These are phyloP conservation scores for Mycena alexandri DNA, from an alignment of 768 basidiomycete genomes.

Conservation along the genomic window DNA sequence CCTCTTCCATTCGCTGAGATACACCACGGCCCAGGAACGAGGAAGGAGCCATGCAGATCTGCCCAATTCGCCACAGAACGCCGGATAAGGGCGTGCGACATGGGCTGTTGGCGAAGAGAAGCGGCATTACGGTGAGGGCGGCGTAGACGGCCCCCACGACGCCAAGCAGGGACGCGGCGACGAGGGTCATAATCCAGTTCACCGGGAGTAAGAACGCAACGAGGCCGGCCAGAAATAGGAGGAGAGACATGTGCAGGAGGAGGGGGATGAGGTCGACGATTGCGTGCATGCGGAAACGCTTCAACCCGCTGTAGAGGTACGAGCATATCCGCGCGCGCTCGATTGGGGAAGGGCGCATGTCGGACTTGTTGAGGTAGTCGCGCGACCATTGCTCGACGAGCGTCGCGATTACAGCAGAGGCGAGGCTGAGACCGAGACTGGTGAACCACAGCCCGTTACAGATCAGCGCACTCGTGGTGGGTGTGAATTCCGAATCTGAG, in stretches of 20 bases:
- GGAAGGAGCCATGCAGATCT: neutral
- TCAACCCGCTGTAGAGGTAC: conserved; percentile 23
- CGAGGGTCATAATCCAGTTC: conserved; percentile 4
- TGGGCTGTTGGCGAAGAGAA: conserved; percentile 15
- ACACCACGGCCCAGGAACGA: neutral
- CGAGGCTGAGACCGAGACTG: conserved; percentile 22
- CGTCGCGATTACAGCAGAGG: conserved; percentile 16
- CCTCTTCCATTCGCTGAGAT: conserved; percentile 11
- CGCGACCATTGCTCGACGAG: conserved; percentile 28
- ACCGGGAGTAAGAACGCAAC: conserved; percentile 19
- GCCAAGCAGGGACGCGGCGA: conserved; percentile 1
- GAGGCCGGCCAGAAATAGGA: conserved; percentile 14
- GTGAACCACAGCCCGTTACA: conserved; percentile 27
- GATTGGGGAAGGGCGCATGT: conserved; percentile 18
- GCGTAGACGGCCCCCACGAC: conserved; percentile 18
- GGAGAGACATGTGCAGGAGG: conserved; percentile 23
- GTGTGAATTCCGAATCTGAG: neutral
- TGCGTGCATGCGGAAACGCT: conserved; percentile 21
- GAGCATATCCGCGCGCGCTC: conserved; percentile 26
- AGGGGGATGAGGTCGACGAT: conserved; percentile 20
- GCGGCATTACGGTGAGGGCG: conserved; percentile 19
- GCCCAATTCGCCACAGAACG: conserved; percentile 17
- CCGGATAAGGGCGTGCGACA: conserved; percentile 21
- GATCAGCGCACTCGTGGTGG: conserved; percentile 6
- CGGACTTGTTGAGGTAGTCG: conserved; percentile 20